Base-by-base conservation (phyloP, 2,329 filamentous ascomycete species). In the Teratosphaeria pseudoeucalypti region DNA sequence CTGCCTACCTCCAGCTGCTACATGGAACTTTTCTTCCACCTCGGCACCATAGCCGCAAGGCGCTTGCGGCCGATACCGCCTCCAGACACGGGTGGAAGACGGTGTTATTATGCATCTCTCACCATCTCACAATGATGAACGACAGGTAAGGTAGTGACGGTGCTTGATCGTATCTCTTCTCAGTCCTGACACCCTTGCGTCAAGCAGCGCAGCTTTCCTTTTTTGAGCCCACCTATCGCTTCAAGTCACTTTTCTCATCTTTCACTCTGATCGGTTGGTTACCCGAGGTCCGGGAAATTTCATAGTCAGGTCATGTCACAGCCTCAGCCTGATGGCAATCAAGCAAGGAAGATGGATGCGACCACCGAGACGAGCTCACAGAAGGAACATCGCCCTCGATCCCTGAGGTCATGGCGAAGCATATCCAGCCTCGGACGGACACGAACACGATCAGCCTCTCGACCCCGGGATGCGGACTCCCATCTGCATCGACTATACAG, bases 401-500 rank as follows among this genome's bases (percentile, higher is more conserved):
- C 43, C 7, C n/a, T 49, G 5, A 55, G 34, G 23, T 39, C 55
- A 47, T 56, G 55, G 55, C 29, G 54, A 52, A 57, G 54, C 23
- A 32, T 12, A 39, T 57, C 52, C 3, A 58, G 49, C 27, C 47
- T 58, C 6, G 34, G 27, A 34, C 23, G 39, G 27, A 3, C 19
- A n/a, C 26, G 37, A 55, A 52, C 56, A n/a, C 37, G 56, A 52
- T 57, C 56, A 52, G 12, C 11, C 11, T 53, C 56, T 12, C 56
- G 56, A 34, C n/a, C 37, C 14, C 56, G 39, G 19, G 34, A 39
- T 26, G 14, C 39, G 10, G 47, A 49, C 27, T 27, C 37, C 54
- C 37, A 57, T n/a, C 11, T 57, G 10, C 56, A 57, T 39, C 39
- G 56, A 16, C 26, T 57, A 14, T 57, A 57, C 47, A 54, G 32